Conservation (phyloP, 2,329 filamentous ascomycete genomes). For the Delphinella strobiligena region DNA sequence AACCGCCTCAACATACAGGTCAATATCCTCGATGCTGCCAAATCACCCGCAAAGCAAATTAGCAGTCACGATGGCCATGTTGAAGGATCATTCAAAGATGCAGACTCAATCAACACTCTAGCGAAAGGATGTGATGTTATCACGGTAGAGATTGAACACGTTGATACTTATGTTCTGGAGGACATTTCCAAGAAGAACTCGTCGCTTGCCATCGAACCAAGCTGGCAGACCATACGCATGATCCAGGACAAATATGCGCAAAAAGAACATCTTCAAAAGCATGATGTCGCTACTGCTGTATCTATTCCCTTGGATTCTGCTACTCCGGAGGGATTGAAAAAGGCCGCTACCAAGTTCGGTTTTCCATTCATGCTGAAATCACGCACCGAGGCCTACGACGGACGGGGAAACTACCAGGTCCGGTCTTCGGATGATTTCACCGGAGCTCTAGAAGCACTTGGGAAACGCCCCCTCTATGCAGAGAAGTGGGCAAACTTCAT, state of each 20-base stretch:
- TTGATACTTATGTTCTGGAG: constrained; percentile 80
- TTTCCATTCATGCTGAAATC: constrained; percentile 91
- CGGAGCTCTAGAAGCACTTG: constrained; percentile 57
- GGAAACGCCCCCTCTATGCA: constrained; percentile 63
- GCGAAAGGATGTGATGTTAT: constrained; percentile 66
- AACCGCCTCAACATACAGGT: constrained; percentile 65
- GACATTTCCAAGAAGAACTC: constrained; percentile 49
- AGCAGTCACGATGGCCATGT: constrained; percentile 64
- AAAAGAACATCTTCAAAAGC: constrained; percentile 62
- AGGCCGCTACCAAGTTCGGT: constrained; percentile 53
- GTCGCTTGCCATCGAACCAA: constrained; percentile 57
- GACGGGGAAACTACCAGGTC: constrained; percentile 62
- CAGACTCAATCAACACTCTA: constrained; percentile 66
- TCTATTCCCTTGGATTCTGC: constrained; percentile 54
- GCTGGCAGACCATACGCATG: constrained; percentile 71
- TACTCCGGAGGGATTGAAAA: constrained; percentile 48
- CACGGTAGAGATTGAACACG: constrained; percentile 91
- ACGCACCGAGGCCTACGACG: constrained; percentile 82
- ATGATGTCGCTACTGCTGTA: constrained; percentile 60
- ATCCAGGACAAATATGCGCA: constrained; percentile 93
- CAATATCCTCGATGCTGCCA: constrained; percentile 64
- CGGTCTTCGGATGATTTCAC: constrained; percentile 47
- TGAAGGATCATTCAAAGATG: constrained; percentile 77
- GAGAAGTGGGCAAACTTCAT: constrained; percentile 82
- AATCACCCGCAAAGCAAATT: constrained; percentile 75